Conservation (phyloP, 2,329 filamentous ascomycete genomes). For the Scedosporium boydii region DNA sequence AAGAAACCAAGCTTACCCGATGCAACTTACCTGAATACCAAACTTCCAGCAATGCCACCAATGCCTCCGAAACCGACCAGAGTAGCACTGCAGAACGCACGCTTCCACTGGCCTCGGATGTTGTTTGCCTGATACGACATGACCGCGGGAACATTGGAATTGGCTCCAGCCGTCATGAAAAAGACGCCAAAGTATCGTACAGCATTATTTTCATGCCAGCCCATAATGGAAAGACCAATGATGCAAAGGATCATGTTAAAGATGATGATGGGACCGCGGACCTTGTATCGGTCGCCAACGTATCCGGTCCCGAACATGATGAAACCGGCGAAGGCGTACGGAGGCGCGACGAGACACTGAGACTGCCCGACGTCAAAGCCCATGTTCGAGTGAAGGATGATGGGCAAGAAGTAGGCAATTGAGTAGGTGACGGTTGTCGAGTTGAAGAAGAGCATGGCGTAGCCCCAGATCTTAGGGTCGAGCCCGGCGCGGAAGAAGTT, state of each 20-base stretch:
- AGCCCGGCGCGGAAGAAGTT: slow-evolving; percentile 35
- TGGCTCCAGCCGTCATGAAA: slow-evolving; percentile 65
- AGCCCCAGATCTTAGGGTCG: slow-evolving; percentile 54
- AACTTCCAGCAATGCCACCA: slow-evolving; percentile 65
- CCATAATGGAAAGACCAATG: slow-evolving; percentile 64
- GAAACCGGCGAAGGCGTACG: slow-evolving; percentile 56
- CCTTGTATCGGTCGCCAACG: slow-evolving; percentile 55
- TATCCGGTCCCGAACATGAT: slow-evolving; percentile 52
- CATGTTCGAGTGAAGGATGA: slow-evolving; percentile 57
- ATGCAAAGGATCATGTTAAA: slow-evolving; percentile 57
- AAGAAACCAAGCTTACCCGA: no score
- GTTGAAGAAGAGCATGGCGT: slow-evolving; percentile 51
- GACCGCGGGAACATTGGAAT: slow-evolving; percentile 64
- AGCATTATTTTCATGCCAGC: slow-evolving; percentile 45
- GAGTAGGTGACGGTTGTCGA: slow-evolving; percentile 66
- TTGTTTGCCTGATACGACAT: slow-evolving; percentile 84
- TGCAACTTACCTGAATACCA: slow-evolving; percentile 52
- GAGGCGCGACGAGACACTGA: slow-evolving; percentile 64
- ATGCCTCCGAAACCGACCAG: slow-evolving; percentile 69
- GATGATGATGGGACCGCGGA: slow-evolving; percentile 57
- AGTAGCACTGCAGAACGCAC: slow-evolving; percentile 67
- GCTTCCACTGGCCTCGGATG: slow-evolving; percentile 81
- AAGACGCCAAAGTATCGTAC: slow-evolving; percentile 69
- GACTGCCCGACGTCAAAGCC: slow-evolving; percentile 53
- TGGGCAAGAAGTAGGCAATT: slow-evolving; percentile 68